Conservation (phyloP, 2,329 filamentous ascomycete genomes). For the Cordyceps tenuipes region DNA sequence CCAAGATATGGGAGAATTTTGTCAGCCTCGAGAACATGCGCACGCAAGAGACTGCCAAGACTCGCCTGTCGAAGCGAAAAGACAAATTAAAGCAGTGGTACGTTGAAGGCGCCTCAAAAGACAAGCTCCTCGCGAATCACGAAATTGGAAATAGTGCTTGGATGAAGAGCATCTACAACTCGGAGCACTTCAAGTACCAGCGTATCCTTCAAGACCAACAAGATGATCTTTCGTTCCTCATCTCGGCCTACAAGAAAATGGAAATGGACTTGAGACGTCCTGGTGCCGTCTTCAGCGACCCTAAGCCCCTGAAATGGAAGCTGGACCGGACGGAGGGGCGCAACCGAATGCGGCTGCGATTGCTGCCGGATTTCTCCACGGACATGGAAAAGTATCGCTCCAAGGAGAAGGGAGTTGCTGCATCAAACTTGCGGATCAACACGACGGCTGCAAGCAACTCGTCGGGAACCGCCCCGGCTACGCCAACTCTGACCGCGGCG, state of each 20-base stretch:
- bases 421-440: constrained; percentile 29
- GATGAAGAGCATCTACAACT: constrained; percentile 91
- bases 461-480: neutral
- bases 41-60: constrained; percentile 66
- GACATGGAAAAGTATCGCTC: constrained; percentile 72
- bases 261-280: constrained; percentile 70
- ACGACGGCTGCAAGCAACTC: constrained; percentile 18
- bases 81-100: constrained; percentile 80
- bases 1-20: constrained; percentile 81
- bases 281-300: constrained; percentile 69
- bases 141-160: constrained; percentile 81
- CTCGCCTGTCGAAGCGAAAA: constrained; percentile 63
- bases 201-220: constrained; percentile 85
- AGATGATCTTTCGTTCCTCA: constrained; percentile 74
- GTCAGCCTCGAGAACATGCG: constrained; percentile 72
- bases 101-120: constrained; percentile 55
- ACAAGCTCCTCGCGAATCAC: constrained; percentile 70
- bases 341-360: constrained; percentile 85
- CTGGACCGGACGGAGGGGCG: constrained; percentile 92
- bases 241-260: constrained; percentile 68
- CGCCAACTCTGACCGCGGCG: constrained; percentile 1
- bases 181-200: constrained; percentile 88
- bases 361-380: constrained; percentile 67
- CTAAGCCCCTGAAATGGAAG: constrained; percentile 67
- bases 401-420: constrained; percentile 58